A percentile compares a stretch with the other conserved stretches of the same genome.
Conservation (phyloP, 2,329 filamentous ascomycete genomes). For the Stagonosporopsis tanaceti region DNA sequence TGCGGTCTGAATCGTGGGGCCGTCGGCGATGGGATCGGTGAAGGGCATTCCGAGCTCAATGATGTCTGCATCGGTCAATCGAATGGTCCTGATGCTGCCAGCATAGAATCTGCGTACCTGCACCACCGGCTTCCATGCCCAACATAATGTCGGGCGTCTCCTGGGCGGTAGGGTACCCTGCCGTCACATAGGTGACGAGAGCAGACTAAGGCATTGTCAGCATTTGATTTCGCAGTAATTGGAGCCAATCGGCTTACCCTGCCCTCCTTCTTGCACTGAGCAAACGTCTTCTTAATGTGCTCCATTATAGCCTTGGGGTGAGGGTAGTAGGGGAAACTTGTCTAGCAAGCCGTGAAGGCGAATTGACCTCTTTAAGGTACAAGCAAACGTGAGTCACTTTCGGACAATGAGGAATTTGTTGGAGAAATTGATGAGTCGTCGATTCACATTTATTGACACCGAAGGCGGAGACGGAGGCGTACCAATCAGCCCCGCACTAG, state of each 20-base stretch:
- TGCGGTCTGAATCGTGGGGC: slow-evolving; percentile 93
- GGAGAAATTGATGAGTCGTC: slow-evolving; percentile 23
- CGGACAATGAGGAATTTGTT: slow-evolving; percentile 1
- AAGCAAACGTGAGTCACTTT: slow-evolving; percentile 21
- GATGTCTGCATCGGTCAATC: slow-evolving; percentile 68
- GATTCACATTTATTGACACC: slow-evolving; percentile 23
- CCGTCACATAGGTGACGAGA: slow-evolving; percentile 94
- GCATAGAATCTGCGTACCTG: slow-evolving; percentile 65
- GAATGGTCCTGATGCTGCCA: slow-evolving; percentile 4
- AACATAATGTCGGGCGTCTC: slow-evolving; percentile 85
- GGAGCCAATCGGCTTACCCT: slow-evolving; percentile 42
- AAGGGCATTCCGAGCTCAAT: slow-evolving; percentile 97
- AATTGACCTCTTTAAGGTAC: slow-evolving; percentile 18
- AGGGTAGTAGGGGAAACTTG: slow-evolving; percentile 7
- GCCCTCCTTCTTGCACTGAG: slow-evolving; percentile 59
- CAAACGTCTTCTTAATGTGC: slow-evolving; percentile 59
- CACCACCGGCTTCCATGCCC: slow-evolving; percentile 89
- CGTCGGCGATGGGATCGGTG: slow-evolving; percentile 97
- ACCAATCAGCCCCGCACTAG: slow-evolving; percentile 23
- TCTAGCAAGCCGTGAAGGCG: slow-evolving; percentile 14
- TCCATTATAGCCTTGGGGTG: slow-evolving; percentile 50
- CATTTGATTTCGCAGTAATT: not conserved
- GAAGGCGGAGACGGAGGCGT: slow-evolving; percentile 29
- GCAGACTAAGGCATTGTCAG: slow-evolving; percentile 66
- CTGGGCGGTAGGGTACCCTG: slow-evolving; percentile 84